Percentiles rank a stretch among this genome's conserved stretches.
Evolutionary conservation across 495 filamentous ascomycete genomes (phyloP).

Genomic region (Chaetomium fimeti): DNA sequence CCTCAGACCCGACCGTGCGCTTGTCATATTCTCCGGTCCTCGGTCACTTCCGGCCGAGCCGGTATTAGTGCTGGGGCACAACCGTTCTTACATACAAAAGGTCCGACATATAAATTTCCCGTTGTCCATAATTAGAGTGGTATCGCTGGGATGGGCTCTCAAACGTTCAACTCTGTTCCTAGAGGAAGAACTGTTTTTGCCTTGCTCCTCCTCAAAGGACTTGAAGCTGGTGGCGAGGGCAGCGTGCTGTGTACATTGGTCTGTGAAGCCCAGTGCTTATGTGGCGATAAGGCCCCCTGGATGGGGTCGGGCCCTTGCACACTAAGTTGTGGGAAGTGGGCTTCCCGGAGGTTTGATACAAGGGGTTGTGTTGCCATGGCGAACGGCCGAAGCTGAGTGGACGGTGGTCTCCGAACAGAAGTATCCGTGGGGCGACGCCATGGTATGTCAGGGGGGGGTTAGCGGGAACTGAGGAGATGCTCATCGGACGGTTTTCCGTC

Average conservation of each 20-base stretch:
- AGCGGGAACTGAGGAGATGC: neutral
- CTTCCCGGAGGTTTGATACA: conserved; percentile 17
- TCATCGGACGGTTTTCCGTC: too few species aligned
- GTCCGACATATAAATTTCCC: neutral
- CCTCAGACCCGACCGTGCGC: neutral
- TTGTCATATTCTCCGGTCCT: conserved; percentile 3
- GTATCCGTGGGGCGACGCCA: neutral
- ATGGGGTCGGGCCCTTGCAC: neutral
- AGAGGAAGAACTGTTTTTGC: neutral
- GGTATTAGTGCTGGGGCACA: neutral
- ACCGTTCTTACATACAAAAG: neutral
- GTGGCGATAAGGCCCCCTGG: neutral
- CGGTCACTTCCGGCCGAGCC: neutral
- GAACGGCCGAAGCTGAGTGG: conserved; percentile 11
- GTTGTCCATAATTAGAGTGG: neutral
- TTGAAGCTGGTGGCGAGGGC: neutral
- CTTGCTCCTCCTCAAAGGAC: neutral
- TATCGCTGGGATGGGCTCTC: too few species aligned
- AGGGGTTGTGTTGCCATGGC: conserved; percentile 13
- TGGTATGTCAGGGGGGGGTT: neutral
- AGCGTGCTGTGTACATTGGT: neutral
- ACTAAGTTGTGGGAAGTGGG: conserved; percentile 4
- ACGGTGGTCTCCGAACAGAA: neutral
- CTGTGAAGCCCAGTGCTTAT: neutral
- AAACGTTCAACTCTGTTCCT: neutral